Percentiles rank a stretch among this genome's conserved stretches.
phyloP scores from a whole-genome alignment of 176 grass and related monocot genomes.

The Lolium perenne region DNA sequence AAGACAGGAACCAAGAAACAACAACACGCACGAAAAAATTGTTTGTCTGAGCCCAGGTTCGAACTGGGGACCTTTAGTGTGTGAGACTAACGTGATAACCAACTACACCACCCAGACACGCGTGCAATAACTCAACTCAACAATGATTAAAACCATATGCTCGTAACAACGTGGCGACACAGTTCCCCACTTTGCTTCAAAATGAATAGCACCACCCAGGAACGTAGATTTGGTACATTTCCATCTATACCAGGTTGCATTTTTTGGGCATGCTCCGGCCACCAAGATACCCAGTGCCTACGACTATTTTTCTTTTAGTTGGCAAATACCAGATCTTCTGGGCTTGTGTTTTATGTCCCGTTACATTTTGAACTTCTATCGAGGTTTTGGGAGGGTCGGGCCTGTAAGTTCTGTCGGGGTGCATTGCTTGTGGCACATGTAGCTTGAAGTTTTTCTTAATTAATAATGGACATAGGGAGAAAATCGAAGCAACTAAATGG shows the following conservation, averaged over 20 bases:
- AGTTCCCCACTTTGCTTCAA: too few species aligned
- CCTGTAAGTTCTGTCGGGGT: too few species aligned
- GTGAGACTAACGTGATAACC: conserved; percentile 97
- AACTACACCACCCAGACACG: conserved; percentile 69
- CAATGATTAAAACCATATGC: too few species aligned
- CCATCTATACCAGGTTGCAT: too few species aligned
- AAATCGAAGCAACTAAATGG: too few species aligned
- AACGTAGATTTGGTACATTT: neutral
- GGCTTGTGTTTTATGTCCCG: neutral
- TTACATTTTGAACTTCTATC: neutral
- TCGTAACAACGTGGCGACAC: too few species aligned
- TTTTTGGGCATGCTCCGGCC: neutral
- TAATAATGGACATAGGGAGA: too few species aligned
- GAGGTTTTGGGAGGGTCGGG: too few species aligned
- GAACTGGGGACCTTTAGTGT: conserved; percentile 95
- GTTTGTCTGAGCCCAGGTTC: conserved; percentile 61
- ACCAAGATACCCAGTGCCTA: too few species aligned
- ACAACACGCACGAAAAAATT: neutral
- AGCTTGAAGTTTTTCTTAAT: too few species aligned
- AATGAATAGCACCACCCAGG: neutral
- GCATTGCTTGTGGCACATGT: too few species aligned
- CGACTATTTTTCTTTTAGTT: neutral
- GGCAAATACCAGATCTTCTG: neutral
- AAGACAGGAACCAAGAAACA: neutral
- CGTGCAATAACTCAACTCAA: fast-evolving